Percentiles rank a stretch among this genome's conserved stretches.
These are phyloP conservation scores for Eucalyptus rudis DNA, from an alignment of 345 rosid genomes.

Conservation along the genomic window DNA sequence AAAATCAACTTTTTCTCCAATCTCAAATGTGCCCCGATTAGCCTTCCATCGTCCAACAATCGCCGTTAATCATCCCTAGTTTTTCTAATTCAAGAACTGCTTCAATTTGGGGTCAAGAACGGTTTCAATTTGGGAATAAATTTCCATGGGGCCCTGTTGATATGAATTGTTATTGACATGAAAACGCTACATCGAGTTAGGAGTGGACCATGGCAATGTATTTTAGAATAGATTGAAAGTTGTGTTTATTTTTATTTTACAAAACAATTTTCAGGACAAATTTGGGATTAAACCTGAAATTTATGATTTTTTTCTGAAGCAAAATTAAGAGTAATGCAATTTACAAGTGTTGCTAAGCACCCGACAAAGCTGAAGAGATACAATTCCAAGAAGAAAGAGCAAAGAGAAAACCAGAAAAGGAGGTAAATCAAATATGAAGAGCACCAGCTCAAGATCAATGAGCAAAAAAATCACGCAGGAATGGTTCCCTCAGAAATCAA, in stretches of 20 bases:
- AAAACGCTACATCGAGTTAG: not conserved
- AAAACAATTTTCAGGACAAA: too few species aligned
- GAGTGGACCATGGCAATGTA: accelerated
- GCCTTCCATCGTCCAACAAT: not conserved
- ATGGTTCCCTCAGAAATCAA: conserved; percentile 25
- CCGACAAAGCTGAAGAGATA: not conserved
- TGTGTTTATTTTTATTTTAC: not conserved
- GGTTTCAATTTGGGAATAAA: not conserved
- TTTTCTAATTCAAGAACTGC: not conserved
- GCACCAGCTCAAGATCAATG: not conserved
- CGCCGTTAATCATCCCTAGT: not conserved
- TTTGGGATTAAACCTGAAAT: not conserved
- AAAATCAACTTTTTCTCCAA: not conserved
- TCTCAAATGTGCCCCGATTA: accelerated
- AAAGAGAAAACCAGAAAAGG: not conserved
- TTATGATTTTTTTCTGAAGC: not conserved
- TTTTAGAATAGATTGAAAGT: not conserved
- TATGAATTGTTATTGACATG: not conserved
- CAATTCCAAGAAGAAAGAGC: not conserved
- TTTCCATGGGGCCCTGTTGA: not conserved
- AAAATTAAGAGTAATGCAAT: not conserved
- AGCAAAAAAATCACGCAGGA: not conserved
- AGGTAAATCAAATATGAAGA: not conserved
- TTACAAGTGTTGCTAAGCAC: not conserved
- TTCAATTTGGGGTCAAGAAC: not conserved